A percentile compares a stretch with the other conserved stretches of the same genome.
Conservation (phyloP, 345 rosid species). For the Rhodomyrtus tomentosa region DNA sequence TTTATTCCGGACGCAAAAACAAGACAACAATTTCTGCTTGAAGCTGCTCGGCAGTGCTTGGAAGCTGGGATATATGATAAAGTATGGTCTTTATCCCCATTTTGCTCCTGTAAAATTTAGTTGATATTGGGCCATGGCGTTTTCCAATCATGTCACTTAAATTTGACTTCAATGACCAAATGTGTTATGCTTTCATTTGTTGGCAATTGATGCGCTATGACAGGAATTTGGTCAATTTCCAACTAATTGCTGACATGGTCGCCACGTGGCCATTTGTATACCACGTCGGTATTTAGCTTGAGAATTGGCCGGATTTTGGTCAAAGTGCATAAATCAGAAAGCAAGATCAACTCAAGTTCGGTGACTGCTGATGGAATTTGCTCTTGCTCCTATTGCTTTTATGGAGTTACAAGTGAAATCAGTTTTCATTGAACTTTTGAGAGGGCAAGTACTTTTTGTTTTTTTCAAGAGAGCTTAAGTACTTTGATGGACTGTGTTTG, state of each 20-base stretch:
- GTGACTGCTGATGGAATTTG: background rate
- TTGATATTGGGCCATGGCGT: background rate
- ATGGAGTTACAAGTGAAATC: background rate
- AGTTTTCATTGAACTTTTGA: background rate
- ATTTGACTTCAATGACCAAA: background rate
- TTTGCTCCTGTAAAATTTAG: background rate
- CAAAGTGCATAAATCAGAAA: background rate
- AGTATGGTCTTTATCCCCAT: constrained; percentile 28
- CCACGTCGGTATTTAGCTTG: background rate
- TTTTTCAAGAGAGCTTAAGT: background rate
- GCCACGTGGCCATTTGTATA: background rate
- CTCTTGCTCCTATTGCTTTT: background rate
- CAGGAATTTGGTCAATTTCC: background rate
- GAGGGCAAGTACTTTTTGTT: background rate
- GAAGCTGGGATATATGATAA: constrained; percentile 90
- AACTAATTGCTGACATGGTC: background rate
- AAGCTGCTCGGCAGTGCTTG: constrained; percentile 79
- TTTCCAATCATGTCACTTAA: background rate
- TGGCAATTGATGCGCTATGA: background rate
- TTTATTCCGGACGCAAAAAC: constrained; percentile 49
- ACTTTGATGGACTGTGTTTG: background rate
- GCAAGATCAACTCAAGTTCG: background rate
- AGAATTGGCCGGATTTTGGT: background rate
- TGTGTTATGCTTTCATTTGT: background rate
- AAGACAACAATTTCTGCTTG: constrained; percentile 78